Percentiles rank a stretch among this genome's conserved stretches.
phyloP scores from a whole-genome alignment of 2,329 filamentous ascomycete genomes.

The Hypocrella siamensis region DNA sequence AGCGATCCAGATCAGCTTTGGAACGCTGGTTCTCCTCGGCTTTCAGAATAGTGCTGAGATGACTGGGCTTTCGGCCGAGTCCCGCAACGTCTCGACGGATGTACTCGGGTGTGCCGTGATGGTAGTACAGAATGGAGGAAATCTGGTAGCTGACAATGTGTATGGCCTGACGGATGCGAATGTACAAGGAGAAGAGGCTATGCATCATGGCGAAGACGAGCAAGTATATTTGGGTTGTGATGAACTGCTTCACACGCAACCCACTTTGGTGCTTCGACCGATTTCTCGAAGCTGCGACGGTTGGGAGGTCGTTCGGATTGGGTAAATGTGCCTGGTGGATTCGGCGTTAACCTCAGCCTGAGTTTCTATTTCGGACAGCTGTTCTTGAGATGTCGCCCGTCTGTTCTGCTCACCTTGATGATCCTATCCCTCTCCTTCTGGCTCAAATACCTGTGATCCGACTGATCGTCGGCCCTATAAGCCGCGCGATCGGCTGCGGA shows the following conservation, averaged over 20 bases:
- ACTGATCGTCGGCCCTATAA: constrained; percentile 23
- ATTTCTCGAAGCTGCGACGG: constrained; percentile 9
- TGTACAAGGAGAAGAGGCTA: constrained; percentile 73
- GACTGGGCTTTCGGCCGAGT: constrained; percentile 60
- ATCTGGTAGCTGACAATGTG: constrained; percentile 64
- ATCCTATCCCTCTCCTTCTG: constrained; percentile 21
- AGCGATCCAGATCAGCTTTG: constrained; percentile 59
- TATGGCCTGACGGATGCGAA: constrained; percentile 66
- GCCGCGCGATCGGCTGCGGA: constrained; percentile 19
- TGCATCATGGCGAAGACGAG: constrained; percentile 58
- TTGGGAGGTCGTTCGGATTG: constrained; percentile 16
- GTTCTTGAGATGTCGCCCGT: too few relatives aligned
- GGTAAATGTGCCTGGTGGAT: constrained; percentile 20
- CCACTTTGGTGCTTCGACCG: constrained; percentile 20
- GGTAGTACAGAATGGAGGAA: constrained; percentile 76
- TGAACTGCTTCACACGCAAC: constrained; percentile 44
- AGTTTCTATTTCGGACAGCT: too few relatives aligned
- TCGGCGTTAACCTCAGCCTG: constrained; percentile 5
- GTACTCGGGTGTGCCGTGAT: constrained; percentile 86
- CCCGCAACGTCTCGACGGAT: constrained; percentile 74
- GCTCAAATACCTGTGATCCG: constrained; percentile 16
- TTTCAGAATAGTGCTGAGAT: constrained; percentile 75
- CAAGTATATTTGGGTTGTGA: constrained; percentile 47
- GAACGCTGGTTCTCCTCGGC: constrained; percentile 54
- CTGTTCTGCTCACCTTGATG: constrained; percentile 14